Conservation (phyloP, 306 rosid species). For the Cicer arietinum region DNA sequence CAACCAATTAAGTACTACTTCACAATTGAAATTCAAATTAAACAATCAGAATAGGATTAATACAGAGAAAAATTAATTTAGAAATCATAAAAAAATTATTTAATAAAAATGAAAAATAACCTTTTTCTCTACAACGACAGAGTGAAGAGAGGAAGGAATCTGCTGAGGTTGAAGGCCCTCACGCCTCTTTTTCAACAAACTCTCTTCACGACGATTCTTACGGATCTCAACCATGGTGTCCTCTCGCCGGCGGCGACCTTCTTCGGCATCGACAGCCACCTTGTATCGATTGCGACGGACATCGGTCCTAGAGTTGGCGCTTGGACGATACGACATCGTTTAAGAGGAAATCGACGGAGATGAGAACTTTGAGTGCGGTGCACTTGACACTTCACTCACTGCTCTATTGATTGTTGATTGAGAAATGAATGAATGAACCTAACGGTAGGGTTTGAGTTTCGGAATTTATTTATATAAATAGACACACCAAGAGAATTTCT, state of each 20-base stretch:
- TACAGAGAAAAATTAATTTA: neutral
- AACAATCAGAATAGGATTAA: conserved; percentile 3
- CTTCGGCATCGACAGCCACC: conserved; percentile 99
- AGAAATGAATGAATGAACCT: conserved; percentile 6
- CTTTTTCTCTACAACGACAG: conserved; percentile 53
- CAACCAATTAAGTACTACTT: neutral
- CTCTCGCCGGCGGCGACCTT: conserved; percentile 94
- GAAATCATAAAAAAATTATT: neutral
- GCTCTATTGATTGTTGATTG: conserved; percentile 10
- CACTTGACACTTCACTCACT: neutral
- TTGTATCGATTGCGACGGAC: conserved; percentile 95
- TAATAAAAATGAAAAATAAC: conserved; percentile 27
- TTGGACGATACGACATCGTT: conserved; percentile 92
- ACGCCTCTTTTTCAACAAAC: conserved; percentile 91
- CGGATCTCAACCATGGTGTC: conserved; percentile 99
- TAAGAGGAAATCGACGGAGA: neutral
- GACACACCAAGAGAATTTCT: conserved; percentile 27
- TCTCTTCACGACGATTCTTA: conserved; percentile 91
- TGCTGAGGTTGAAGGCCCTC: conserved; percentile 86
- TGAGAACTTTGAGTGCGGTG: neutral
- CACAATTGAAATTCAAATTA: neutral
- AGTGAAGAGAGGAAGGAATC: conserved; percentile 46
- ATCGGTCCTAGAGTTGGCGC: conserved; percentile 74
- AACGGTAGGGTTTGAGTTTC: conserved; percentile 50
- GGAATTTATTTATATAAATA: neutral